Percentiles rank a stretch among this genome's conserved stretches.
These are phyloP conservation scores for Phytophthora sansomeana DNA, from an alignment of 352 stramenopile genomes.

Conservation along the genomic window DNA sequence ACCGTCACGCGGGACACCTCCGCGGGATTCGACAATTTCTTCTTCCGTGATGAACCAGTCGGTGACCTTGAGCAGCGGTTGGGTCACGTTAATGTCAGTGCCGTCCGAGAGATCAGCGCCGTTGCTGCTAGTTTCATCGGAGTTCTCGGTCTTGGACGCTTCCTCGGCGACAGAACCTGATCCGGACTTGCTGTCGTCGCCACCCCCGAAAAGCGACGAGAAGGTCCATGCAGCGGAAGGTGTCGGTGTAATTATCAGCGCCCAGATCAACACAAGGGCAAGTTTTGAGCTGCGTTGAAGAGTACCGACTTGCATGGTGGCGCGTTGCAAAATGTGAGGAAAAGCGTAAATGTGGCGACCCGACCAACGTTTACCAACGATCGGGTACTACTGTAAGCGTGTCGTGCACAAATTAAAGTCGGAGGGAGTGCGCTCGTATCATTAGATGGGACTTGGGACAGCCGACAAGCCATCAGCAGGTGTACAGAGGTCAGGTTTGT, in stretches of 20 bases:
- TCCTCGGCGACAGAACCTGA: slow-evolving; percentile 7
- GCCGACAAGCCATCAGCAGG: too few relatives aligned
- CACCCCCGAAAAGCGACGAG: slow-evolving; percentile 11
- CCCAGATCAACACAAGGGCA: slow-evolving; percentile 1
- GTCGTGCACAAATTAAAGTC: too few relatives aligned
- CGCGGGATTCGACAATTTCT: slow-evolving; percentile 54
- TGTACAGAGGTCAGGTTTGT: too few relatives aligned
- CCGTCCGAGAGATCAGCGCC: slow-evolving; percentile 28
- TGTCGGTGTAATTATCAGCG: neutral
- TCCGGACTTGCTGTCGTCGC: slow-evolving; percentile 3
- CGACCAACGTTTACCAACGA: too few relatives aligned
- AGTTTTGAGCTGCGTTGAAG: neutral
- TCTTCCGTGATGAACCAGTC: slow-evolving; percentile 62
- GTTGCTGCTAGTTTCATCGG: neutral
- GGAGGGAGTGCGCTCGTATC: too few relatives aligned
- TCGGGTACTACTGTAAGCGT: too few relatives aligned
- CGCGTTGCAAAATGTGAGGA: neutral
- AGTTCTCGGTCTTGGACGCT: neutral
- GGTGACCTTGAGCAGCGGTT: slow-evolving; percentile 50
- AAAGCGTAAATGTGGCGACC: too few relatives aligned
- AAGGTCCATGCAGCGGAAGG: slow-evolving; percentile 13
- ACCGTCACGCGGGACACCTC: slow-evolving; percentile 44
- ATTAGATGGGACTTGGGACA: too few relatives aligned
- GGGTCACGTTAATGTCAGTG: slow-evolving; percentile 36
- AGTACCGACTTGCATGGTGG: neutral